These are phyloP conservation scores for Magnaporthiopsis rhizophila DNA, from an alignment of 2,329 filamentous ascomycete genomes.

Conservation along the genomic window DNA sequence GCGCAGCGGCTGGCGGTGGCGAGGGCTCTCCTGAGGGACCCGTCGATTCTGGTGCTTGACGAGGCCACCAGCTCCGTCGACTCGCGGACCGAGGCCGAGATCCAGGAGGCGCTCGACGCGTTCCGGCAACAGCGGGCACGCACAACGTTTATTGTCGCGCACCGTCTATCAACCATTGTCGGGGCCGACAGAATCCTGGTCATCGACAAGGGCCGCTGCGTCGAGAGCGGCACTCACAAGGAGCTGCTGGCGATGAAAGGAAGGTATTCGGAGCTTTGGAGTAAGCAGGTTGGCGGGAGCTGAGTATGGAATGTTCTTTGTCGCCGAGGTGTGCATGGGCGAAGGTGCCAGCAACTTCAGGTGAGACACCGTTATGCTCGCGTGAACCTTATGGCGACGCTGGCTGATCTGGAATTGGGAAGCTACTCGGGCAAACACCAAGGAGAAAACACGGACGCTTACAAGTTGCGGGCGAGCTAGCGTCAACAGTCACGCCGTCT, in stretches of 20 bases:
- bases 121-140: constrained; percentile 47
- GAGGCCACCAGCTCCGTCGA: constrained; percentile 74
- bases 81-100: constrained; percentile 59
- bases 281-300: constrained; percentile 39
- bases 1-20: constrained; percentile 61
- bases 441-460: background rate
- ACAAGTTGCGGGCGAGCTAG: too few species aligned
- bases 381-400: background rate
- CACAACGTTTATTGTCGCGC: constrained; percentile 62
- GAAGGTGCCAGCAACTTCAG: background rate
- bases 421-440: background rate
- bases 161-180: constrained; percentile 63
- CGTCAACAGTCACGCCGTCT: background rate
- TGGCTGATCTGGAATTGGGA: background rate
- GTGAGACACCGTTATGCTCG: background rate
- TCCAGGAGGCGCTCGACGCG: constrained; percentile 54
- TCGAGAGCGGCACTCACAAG: constrained; percentile 54
- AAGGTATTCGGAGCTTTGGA: constrained; percentile 58
- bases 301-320: too few species aligned
- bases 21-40: constrained; percentile 64
- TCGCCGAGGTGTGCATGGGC: background rate
- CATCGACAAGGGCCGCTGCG: constrained; percentile 51
- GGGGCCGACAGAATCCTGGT: constrained; percentile 62
- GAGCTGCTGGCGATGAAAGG: constrained; percentile 49
- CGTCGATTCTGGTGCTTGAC: constrained; percentile 69